Evolutionary conservation across 345 rosid species (phyloP).

Genomic region (Linum tenue): DNA sequence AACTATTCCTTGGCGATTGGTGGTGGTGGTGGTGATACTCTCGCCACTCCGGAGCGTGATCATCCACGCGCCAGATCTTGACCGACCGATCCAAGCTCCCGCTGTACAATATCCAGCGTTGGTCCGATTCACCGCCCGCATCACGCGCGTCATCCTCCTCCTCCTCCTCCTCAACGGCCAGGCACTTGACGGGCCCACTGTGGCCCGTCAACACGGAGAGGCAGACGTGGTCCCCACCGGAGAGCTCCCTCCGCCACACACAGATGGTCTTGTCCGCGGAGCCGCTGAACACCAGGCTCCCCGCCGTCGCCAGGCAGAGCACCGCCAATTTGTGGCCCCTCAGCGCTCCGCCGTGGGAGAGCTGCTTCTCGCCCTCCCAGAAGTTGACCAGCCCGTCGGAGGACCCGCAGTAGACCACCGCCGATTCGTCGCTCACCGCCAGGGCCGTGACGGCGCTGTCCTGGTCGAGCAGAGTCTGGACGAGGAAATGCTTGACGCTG

Average conservation of each 20-base stretch:
- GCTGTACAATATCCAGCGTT: slow-evolving; percentile 58
- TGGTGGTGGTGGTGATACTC: slow-evolving; percentile 2
- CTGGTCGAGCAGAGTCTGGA: slow-evolving; percentile 49
- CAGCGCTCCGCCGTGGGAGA: slow-evolving; percentile 46
- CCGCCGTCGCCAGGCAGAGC: slow-evolving; percentile 46
- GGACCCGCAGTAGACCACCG: slow-evolving; percentile 59
- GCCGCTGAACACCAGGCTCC: slow-evolving; percentile 65
- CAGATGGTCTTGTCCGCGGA: slow-evolving; percentile 73
- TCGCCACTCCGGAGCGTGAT: slow-evolving; percentile 21
- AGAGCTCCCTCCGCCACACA: slow-evolving; percentile 60
- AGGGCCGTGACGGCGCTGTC: slow-evolving; percentile 73
- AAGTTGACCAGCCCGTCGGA: slow-evolving; percentile 56
- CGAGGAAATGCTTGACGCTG: slow-evolving; percentile 39
- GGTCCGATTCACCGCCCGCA: slow-evolving; percentile 12
- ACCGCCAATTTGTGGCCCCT: slow-evolving; percentile 64
- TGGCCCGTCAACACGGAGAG: slow-evolving; percentile 63
- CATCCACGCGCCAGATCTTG: slow-evolving; percentile 75
- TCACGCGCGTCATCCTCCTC: slow-evolving; percentile 2
- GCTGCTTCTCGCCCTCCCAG: slow-evolving; percentile 49
- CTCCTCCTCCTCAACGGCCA: slow-evolving; percentile 42
- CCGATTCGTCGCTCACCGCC: slow-evolving; percentile 35
- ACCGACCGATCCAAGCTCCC: slow-evolving; percentile 85
- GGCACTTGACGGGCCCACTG: slow-evolving; percentile 71
- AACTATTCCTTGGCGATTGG: slow-evolving; percentile 11
- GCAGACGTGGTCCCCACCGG: slow-evolving; percentile 46